Evolutionary conservation across 2,329 filamentous ascomycete genomes (phyloP), one percentile per base, ranked within the genome.

Genomic region (Penicillium italicum): DNA sequence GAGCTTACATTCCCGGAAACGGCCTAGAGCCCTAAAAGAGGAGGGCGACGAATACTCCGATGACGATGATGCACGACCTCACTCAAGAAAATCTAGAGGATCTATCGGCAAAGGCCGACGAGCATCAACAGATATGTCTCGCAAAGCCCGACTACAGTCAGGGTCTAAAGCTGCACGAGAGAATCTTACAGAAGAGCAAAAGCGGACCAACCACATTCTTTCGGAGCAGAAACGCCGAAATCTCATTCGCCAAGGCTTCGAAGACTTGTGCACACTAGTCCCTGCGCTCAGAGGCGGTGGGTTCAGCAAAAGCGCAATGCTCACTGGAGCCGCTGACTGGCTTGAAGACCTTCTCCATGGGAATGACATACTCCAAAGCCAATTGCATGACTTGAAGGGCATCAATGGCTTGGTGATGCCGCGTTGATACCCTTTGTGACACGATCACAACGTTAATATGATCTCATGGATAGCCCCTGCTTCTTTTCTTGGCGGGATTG

Each of bases 161-260:
- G 62, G 61, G 16, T 59, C 60, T 40, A 76, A 74, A 58, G 42
- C 68, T 5, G 53, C 67, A 3, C 70, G 88, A 26, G 82, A 87
- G 65, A 87, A 87, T 60, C 71, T 94, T 4, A 84, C 85, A 0
- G 89, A 93, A 62, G 86, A 88, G 57, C 88, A 94, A 72, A 94
- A 93, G 73, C 81, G 90, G 43, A 87, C 86, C 66, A 96, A 96
- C 63, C 90, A 95, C 68, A 94, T 96, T 61, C 81, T 86, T 50
- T 94, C 90, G 50, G 91, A 95, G 69, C 90, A 96, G 74, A 95
- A 94, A 73, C 83, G 91, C 33, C 82, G 91, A 45, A 90, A 90
- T 26, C 78, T 91, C 44, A 93, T 93, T 66, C 88, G 91, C 68
- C 83, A 89, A 62, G 90, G 90, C 0, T 96, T 93, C 64, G 88